phyloP scores from a whole-genome alignment of 2,329 filamentous ascomycete species.

The Curvularia spicifera region DNA sequence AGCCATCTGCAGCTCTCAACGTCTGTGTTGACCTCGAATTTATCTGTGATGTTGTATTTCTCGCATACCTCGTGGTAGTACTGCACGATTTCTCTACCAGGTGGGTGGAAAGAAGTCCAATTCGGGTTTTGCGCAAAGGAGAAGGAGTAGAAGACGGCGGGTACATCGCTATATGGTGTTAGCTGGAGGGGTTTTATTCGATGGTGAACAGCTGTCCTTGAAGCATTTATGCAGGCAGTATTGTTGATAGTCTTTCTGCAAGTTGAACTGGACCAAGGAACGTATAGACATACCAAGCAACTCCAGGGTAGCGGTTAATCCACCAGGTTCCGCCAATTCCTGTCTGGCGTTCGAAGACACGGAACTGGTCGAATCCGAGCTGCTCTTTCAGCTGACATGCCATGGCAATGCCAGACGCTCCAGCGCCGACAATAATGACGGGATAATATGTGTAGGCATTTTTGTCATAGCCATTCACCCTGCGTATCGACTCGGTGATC shows the following conservation, averaged over 20 bases:
- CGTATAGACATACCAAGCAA: slow-evolving; percentile 37
- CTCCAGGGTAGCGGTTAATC: slow-evolving; percentile 64
- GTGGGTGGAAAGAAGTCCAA: slow-evolving; percentile 59
- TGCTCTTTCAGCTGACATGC: slow-evolving; percentile 64
- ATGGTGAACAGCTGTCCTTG: neutral
- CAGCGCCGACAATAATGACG: slow-evolving; percentile 65
- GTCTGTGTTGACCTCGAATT: slow-evolving; percentile 65
- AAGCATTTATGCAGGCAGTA: neutral
- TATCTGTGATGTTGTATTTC: slow-evolving; percentile 60
- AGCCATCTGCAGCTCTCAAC: slow-evolving; percentile 61
- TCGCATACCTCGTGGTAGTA: slow-evolving; percentile 63
- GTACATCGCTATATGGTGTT: slow-evolving; percentile 50
- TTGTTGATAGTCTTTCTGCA: neutral
- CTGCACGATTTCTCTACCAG: slow-evolving; percentile 58
- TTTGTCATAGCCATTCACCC: slow-evolving; percentile 48
- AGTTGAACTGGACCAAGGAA: neutral
- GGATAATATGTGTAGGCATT: slow-evolving; percentile 54
- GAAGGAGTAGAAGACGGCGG: slow-evolving; percentile 63
- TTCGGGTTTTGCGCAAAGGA: slow-evolving; percentile 61
- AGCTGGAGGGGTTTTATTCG: slow-evolving; percentile 8
- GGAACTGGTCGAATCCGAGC: slow-evolving; percentile 65
- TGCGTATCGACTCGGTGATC: slow-evolving; percentile 45
- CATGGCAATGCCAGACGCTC: slow-evolving; percentile 67
- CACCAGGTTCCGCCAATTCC: slow-evolving; percentile 70
- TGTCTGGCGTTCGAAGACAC: slow-evolving; percentile 65